Conservation (phyloP, 2,329 filamentous ascomycete genomes). For the Elsinoe australis region DNA sequence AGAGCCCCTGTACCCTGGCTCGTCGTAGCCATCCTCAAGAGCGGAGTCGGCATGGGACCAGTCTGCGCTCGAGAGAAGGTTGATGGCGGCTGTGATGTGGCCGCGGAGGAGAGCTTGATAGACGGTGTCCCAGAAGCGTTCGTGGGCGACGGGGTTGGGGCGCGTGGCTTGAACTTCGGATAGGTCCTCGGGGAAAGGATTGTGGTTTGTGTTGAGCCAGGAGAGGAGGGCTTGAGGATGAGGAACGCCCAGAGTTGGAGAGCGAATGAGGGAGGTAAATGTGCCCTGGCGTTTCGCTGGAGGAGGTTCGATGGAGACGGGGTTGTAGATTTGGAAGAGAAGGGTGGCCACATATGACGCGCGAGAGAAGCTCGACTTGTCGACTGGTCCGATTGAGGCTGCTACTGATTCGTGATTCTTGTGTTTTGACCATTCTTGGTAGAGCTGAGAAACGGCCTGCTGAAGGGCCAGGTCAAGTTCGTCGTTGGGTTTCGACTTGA, state of each 20-base stretch:
- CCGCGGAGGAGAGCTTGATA: slow-evolving; percentile 68
- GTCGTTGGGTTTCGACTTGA: slow-evolving; percentile 28
- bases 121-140: slow-evolving; percentile 79
- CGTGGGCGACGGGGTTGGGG: slow-evolving; percentile 68
- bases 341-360: slow-evolving; percentile 72
- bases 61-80: slow-evolving; percentile 63
- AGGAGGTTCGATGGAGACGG: slow-evolving; percentile 31
- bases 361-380: slow-evolving; percentile 57
- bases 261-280: slow-evolving; percentile 16
- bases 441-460: slow-evolving; percentile 26
- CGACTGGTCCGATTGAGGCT: slow-evolving; percentile 37
- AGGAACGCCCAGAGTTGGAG: slow-evolving; percentile 33
- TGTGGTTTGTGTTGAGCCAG: slow-evolving; percentile 73
- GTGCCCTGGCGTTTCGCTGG: slow-evolving; percentile 19
- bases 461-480: slow-evolving; percentile 27
- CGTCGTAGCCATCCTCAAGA: slow-evolving; percentile 49
- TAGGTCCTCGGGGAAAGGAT: slow-evolving; percentile 61
- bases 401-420: slow-evolving; percentile 25
- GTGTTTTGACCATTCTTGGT: slow-evolving; percentile 26
- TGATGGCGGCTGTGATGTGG: slow-evolving; percentile 58
- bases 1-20: slow-evolving; percentile 62
- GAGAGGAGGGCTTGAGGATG: slow-evolving; percentile 72
- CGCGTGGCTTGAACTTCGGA: slow-evolving; percentile 55
- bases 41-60: slow-evolving; percentile 67
- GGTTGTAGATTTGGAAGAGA: slow-evolving; percentile 71